These are phyloP conservation scores for Epithemia pelagica DNA, from an alignment of 108 stramenopile species.

Conservation along the genomic window DNA sequence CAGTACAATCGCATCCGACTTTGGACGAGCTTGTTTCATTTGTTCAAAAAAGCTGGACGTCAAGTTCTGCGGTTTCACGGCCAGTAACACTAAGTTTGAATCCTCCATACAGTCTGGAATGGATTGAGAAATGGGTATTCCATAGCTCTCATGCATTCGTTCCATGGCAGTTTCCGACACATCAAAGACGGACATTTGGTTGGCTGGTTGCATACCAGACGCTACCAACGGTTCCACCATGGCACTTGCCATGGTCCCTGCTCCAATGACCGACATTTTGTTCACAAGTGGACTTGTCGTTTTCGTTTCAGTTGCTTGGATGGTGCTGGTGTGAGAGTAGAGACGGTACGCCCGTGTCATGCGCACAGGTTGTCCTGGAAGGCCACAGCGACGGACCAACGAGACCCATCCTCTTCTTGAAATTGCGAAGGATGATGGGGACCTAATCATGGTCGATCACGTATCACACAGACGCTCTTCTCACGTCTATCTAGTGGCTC, in stretches of 20 bases:
- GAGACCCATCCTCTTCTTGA: no score
- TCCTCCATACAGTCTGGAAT: constrained; percentile 38
- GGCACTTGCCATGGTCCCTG: constrained; percentile 94
- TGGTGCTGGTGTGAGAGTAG: no score
- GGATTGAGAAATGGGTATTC: constrained; percentile 36
- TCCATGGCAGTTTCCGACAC: constrained; percentile 45
- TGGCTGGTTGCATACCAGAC: constrained; percentile 51
- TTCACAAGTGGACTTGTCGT: no score
- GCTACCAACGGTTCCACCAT: constrained; percentile 72
- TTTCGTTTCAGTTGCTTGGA: no score
- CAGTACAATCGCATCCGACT: constrained; percentile 29
- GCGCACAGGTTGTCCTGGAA: no score
- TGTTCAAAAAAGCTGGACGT: constrained; percentile 28
- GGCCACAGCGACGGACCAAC: no score
- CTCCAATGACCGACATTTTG: constrained; percentile 83
- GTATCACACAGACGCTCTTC: no score
- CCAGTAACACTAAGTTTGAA: constrained; percentile 74
- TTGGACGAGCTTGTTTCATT: constrained; percentile 17
- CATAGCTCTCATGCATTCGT: constrained; percentile 27
- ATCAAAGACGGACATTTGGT: constrained; percentile 57
- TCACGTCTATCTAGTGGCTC: no score
- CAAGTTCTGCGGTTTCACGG: constrained; percentile 90
- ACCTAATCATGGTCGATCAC: no score
- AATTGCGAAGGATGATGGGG: no score
- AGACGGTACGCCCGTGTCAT: no score